phyloP scores from a whole-genome alignment of 108 stramenopile genomes.

The Parmales sp. region DNA sequence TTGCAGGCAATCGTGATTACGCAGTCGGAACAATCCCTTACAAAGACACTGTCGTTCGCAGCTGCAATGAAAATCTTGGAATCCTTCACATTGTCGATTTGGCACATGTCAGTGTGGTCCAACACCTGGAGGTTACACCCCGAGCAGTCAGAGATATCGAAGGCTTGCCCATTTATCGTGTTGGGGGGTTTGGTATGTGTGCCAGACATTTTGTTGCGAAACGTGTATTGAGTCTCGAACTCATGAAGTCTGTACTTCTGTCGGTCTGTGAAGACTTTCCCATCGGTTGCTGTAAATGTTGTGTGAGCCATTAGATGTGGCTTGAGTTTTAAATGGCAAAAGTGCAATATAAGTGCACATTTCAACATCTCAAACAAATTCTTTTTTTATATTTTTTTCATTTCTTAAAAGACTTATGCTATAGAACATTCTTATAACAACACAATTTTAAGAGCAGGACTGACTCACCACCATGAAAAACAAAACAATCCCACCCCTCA shows the following conservation, averaged over 20 bases:
- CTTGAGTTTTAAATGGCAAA: no score
- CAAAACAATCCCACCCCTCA: no score
- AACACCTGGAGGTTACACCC: conserved; percentile 43
- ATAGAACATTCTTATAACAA: no score
- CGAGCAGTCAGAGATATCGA: conserved; percentile 44
- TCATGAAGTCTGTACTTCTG: conserved; percentile 50
- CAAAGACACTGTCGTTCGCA: conserved; percentile 56
- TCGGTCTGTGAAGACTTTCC: conserved; percentile 43
- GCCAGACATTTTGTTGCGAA: conserved; percentile 31
- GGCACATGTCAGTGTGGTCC: conserved; percentile 58
- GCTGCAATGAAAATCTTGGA: conserved; percentile 63
- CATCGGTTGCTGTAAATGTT: conserved; percentile 58
- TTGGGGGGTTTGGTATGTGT: conserved; percentile 46
- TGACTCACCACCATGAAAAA: no score
- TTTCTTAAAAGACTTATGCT: no score
- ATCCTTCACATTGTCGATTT: conserved; percentile 43
- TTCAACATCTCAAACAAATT: no score
- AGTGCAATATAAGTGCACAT: no score
- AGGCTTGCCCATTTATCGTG: conserved; percentile 53
- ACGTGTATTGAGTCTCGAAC: conserved; percentile 62
- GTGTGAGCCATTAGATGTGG: no score
- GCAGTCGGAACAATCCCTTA: conserved; percentile 56
- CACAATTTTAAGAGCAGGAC: no score
- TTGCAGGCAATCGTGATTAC: conserved; percentile 59
- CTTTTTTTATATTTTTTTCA: no score